Evolutionary conservation across 305 asterid species (phyloP).

Genomic region (Plantago rigida): DNA sequence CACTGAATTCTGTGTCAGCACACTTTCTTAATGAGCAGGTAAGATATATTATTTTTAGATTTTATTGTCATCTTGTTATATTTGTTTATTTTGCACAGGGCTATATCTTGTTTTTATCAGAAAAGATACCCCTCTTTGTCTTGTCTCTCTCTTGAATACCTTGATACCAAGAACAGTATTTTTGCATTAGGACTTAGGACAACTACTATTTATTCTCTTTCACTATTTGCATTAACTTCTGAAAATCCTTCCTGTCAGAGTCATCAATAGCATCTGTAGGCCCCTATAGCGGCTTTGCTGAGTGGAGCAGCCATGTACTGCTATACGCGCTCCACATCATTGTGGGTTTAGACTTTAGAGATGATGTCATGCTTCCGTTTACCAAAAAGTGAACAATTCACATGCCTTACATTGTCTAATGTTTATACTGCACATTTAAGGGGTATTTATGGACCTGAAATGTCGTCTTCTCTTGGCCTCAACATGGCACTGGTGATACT

Average conservation of each 20-base stretch:
- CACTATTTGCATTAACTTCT: conserved; percentile 5
- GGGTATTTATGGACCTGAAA: conserved; percentile 4
- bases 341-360: not conserved
- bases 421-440: conserved; percentile 4
- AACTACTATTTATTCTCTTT: conserved; percentile 3
- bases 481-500: not conserved
- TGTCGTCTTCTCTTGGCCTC: conserved; percentile 8
- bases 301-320: no score
- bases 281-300: no score
- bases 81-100: no score
- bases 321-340: no score
- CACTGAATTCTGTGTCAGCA: conserved; percentile 94
- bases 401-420: not conserved
- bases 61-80: not conserved
- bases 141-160: no score
- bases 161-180: no score
- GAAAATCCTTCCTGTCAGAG: not conserved
- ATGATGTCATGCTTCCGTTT: conserved; percentile 20
- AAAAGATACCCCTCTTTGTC: no score
- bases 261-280: no score
- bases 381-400: conserved; percentile 10
- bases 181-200: no score
- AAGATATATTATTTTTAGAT: conserved; percentile 18
- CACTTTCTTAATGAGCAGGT: conserved; percentile 98
- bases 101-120: no score